Percentiles rank a stretch among this genome's conserved stretches.
Evolutionary conservation across 2,329 filamentous ascomycete genomes (phyloP).

Genomic region (Clonostachys byssicola): DNA sequence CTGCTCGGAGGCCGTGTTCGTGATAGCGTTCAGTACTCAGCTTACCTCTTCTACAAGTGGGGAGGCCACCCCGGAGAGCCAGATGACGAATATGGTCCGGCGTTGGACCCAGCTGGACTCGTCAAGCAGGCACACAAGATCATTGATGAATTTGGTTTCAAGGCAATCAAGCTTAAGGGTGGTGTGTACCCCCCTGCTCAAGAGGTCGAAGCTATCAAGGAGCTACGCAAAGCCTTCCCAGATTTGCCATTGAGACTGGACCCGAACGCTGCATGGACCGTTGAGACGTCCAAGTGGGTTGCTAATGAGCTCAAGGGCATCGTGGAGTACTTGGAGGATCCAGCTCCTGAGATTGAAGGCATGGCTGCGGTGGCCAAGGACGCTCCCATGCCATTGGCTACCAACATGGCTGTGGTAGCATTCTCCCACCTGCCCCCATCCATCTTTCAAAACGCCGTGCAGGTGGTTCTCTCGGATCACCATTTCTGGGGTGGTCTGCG

Average conservation of each 20-base stretch:
- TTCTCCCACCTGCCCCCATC: conserved; percentile 30
- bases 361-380: conserved; percentile 35
- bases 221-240: conserved; percentile 28
- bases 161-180: conserved; percentile 35
- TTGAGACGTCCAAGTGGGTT: conserved; percentile 31
- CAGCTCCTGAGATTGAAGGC: conserved; percentile 30
- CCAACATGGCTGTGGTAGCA: conserved; percentile 36
- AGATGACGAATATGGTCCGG: conserved; percentile 32
- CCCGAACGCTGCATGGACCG: conserved; percentile 31
- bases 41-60: conserved; percentile 39
- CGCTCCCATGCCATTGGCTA: conserved; percentile 33
- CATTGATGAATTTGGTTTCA: conserved; percentile 35
- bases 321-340: conserved; percentile 32
- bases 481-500: conserved; percentile 38
- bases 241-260: conserved; percentile 26
- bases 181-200: conserved; percentile 31
- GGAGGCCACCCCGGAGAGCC: conserved; percentile 28
- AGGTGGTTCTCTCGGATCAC: conserved; percentile 33
- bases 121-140: conserved; percentile 27
- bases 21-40: conserved; percentile 33
- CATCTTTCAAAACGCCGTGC: conserved; percentile 29
- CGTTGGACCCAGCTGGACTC: conserved; percentile 24
- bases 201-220: conserved; percentile 31
- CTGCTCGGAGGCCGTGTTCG: conserved; percentile 31
- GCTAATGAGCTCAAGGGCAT: conserved; percentile 28